Evolutionary conservation across 768 basidiomycete species (phyloP), one percentile per base, ranked within the genome.

Genomic region (Boletus rubropictus): DNA sequence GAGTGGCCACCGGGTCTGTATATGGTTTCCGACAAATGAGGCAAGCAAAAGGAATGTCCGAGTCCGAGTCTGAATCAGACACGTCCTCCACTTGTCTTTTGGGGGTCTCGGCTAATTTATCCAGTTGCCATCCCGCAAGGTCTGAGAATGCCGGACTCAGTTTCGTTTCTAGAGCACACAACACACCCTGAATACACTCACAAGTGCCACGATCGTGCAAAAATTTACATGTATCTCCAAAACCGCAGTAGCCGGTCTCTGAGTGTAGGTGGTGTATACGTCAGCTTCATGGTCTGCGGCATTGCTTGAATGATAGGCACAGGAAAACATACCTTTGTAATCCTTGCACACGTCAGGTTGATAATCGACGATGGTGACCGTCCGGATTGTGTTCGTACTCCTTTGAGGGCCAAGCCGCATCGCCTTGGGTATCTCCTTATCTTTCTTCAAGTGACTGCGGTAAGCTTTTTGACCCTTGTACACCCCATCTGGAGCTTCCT

Each of bases 341-440:
- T 98, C 95, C 68, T 99, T 99, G 70, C 95, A 99, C 15, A 99
- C 95, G 61, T 98, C 95, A 3, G 95, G 95, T 66, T 99, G 95
- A 69, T 97, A 99, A 73, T 99, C 95, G 38, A 89, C 78, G 48
- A 97, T 84, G 4, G 95, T 98, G 38, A 95, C 94, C 3, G 90
- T 94, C 46, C 92, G 79, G 56, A 99, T 91, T 49, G 88, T 97
- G 70, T 65, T 86, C 36, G 70, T 73, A 62, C 69, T 83, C 65
- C 84, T 74, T 66, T 86, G 90, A 55, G 80, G 95, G 39, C 80
- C 93, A 44, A 80, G 82, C 53, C 84, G 80, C 84, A 93, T 93
- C 15, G 86, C 82, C 65, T 92, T 93, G 3, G 91, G 87, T 8
- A 91, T 64, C 61, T 92, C 88, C 58, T 85, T 80, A 60, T 74